phyloP scores from a whole-genome alignment of 768 basidiomycete species.

The Pleurotus citrinopileatus region DNA sequence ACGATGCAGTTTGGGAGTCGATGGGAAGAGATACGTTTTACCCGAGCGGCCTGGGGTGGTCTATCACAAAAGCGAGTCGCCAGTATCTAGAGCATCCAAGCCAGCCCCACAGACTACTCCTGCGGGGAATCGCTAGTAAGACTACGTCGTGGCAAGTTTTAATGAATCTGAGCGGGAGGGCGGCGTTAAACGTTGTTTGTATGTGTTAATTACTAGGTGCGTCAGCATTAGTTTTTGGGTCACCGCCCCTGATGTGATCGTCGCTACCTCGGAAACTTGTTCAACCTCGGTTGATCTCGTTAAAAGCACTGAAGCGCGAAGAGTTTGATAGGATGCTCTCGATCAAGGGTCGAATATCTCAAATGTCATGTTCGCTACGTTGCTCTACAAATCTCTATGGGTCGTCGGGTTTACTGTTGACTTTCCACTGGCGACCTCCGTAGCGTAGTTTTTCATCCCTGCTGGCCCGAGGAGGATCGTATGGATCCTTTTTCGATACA shows the following conservation, averaged over 20 bases:
- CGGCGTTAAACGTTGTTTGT: neutral
- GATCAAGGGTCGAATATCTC: neutral
- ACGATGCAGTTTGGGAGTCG: too few species aligned
- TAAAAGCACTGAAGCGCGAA: too few species aligned
- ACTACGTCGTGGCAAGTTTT: neutral
- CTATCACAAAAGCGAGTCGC: too few species aligned
- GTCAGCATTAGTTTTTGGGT: too few species aligned
- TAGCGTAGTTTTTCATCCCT: conserved; percentile 3
- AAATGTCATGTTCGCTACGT: neutral
- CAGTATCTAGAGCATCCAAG: neutral
- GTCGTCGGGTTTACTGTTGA: neutral
- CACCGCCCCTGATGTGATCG: too few species aligned
- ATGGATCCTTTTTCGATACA: neutral
- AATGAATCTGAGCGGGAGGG: neutral
- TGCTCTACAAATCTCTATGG: neutral
- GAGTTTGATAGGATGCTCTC: neutral
- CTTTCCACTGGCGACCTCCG: neutral
- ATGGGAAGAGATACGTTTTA: too few species aligned
- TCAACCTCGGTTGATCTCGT: too few species aligned
- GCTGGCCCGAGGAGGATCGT: neutral
- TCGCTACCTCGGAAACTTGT: too few species aligned
- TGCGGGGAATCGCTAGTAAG: neutral
- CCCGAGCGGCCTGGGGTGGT: too few species aligned
- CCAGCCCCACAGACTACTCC: neutral
- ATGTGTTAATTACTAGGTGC: too few species aligned